Percentiles rank a stretch among this genome's conserved stretches.
phyloP scores from a whole-genome alignment of 768 basidiomycete species.

The Hemileccinum impolitum region DNA sequence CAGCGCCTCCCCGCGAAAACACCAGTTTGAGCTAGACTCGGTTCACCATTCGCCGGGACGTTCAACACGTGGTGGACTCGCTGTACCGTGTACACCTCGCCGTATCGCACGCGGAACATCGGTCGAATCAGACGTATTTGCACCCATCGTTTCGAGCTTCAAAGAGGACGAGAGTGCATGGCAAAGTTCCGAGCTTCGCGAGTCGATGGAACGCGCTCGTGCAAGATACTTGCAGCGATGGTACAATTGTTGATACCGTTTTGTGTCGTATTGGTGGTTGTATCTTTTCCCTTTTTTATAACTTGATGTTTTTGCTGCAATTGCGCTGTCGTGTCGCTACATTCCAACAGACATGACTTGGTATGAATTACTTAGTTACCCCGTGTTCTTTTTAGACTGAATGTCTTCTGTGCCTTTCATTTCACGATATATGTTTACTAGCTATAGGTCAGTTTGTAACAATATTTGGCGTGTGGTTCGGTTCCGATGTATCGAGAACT shows the following conservation, averaged over 20 bases:
- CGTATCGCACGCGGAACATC: conserved; percentile 30
- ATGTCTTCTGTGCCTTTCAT: too few relatives aligned
- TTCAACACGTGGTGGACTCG: conserved; percentile 12
- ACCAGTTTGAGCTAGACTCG: conserved; percentile 27
- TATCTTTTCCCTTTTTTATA: neutral
- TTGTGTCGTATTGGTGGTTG: neutral
- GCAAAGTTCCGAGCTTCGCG: conserved; percentile 64
- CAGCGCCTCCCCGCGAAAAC: conserved; percentile 34
- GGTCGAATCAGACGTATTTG: conserved; percentile 32
- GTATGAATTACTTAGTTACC: neutral
- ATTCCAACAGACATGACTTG: neutral
- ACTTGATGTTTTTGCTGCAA: neutral
- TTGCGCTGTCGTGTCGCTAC: neutral
- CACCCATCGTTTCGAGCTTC: conserved; percentile 22
- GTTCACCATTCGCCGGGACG: conserved; percentile 22
- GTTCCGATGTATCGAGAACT: too few relatives aligned
- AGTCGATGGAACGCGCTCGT: conserved; percentile 70
- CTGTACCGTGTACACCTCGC: conserved; percentile 16
- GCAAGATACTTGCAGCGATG: conserved; percentile 28
- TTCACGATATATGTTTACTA: too few relatives aligned
- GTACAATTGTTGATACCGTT: conserved; percentile 4
- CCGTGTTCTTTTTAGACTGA: too few relatives aligned
- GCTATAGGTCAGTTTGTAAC: too few relatives aligned
- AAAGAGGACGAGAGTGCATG: conserved; percentile 49
- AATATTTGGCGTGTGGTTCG: too few relatives aligned